Evolutionary conservation across 2,329 filamentous ascomycete species (phyloP), one percentile per base, ranked within the genome.

Genomic region (Grosmannia clavigera): DNA sequence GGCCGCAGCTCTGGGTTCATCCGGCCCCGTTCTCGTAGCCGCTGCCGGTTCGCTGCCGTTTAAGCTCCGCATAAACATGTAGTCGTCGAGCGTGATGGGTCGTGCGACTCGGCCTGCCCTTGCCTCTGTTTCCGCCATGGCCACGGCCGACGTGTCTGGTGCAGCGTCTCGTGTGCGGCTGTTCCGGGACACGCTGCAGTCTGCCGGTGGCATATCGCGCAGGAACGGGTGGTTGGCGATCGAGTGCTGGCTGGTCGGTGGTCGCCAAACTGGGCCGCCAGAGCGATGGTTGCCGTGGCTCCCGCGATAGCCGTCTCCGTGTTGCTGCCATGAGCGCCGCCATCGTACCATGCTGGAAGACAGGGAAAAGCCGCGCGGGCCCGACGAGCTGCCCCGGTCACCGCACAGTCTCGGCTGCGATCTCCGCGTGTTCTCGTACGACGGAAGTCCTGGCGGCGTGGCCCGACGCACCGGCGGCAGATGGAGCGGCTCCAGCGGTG

Each of bases 211-310:
- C 33, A 59, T 27, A 35, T 56, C 56, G 5, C 27, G 60, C 14
- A 62, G 35, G 22, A 53, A 61, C 1, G 64, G 63, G 27, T 65
- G 63, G 19, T 62, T 59, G 12, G 53, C 57, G 3, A 61, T 31
- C 3, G 64, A 43, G 46, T 66, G 64, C 33, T 66, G 64, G 55
- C 65, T 66, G 29, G 55, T 61, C 6, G 64, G 61, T 4, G 65
- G 64, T 1, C 62, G 60, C 64, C 64, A 66, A 3, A 64, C 19
- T 1, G 61, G 55, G 1, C 54, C 48, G 3, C 11, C 50, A 27
- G 50, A 29, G 25, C 50, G 50, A 9, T 35, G 33, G 14, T 5
- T 27, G 25, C 25, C 27, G 19, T 19, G 27, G 27, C 27, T 29
- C 16, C 50, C 50, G 16, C 50, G 50, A 29, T 31, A 14, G 27